These are phyloP conservation scores for Coccomyxa subellipsoidea DNA, from an alignment of 163 green algal species.

Conservation along the genomic window DNA sequence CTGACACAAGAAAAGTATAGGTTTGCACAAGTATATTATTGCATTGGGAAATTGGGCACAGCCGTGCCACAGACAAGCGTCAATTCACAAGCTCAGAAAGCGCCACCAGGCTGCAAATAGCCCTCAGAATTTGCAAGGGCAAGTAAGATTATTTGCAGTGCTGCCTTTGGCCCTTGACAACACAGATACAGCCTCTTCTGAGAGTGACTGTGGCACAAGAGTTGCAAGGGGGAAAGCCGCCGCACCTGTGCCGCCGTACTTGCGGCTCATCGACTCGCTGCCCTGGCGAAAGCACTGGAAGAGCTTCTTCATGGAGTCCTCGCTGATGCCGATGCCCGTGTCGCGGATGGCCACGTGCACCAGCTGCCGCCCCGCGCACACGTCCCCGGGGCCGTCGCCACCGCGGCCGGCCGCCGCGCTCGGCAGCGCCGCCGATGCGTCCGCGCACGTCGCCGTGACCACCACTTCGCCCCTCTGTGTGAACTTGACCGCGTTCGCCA, in stretches of 20 bases:
- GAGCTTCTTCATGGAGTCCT: conserved; percentile 44
- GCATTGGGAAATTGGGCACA: too few species aligned
- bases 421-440: not conserved
- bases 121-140: too few species aligned
- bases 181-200: too few species aligned
- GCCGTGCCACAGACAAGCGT: too few species aligned
- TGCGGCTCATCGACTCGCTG: conserved; percentile 51
- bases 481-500: conserved; percentile 40
- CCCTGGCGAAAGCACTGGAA: conserved; percentile 73
- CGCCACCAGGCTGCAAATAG: too few species aligned
- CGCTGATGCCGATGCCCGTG: conserved; percentile 69
- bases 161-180: too few species aligned
- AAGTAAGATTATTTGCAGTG: too few species aligned
- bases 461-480: conserved; percentile 6
- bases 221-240: not conserved
- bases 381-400: not conserved
- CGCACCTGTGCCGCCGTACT: conserved; percentile 67
- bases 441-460: not conserved
- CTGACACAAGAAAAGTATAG: too few species aligned
- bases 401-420: not conserved
- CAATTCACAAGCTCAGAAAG: too few species aligned
- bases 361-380: not conserved
- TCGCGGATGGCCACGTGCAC: conserved; percentile 57
- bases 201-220: too few species aligned
- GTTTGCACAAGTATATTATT: too few species aligned